These are phyloP conservation scores for Aspergillus spinulosporus DNA, from an alignment of 2,329 filamentous ascomycete species.

Conservation along the genomic window DNA sequence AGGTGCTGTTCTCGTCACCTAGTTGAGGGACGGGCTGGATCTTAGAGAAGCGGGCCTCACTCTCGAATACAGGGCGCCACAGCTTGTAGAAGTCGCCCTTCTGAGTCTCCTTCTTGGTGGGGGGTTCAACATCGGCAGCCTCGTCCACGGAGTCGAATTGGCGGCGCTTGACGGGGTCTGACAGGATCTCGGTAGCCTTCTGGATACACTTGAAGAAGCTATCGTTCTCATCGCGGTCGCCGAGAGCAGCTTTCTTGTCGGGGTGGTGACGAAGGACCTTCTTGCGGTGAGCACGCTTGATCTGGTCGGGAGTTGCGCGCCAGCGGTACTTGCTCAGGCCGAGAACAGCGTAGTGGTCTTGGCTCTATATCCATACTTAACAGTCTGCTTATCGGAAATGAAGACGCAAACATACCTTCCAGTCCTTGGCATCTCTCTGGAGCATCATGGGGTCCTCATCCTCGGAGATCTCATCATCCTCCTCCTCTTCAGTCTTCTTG, in stretches of 20 bases:
- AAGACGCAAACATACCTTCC: slow-evolving; percentile 69
- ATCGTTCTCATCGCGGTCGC: slow-evolving; percentile 80
- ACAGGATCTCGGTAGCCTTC: slow-evolving; percentile 90
- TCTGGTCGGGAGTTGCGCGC: slow-evolving; percentile 94
- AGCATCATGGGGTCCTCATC: slow-evolving; percentile 91
- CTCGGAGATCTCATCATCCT: slow-evolving; percentile 89
- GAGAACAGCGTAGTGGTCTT: slow-evolving; percentile 98
- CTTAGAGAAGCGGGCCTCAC: slow-evolving; percentile 91
- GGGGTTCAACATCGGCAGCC: slow-evolving; percentile 86
- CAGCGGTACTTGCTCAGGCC: slow-evolving; percentile 89
- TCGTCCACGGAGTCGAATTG: slow-evolving; percentile 98
- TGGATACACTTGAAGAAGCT: slow-evolving; percentile 99
- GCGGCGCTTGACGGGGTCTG: slow-evolving; percentile 86
- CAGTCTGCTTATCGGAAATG: not conserved
- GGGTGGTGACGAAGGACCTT: slow-evolving; percentile 99
- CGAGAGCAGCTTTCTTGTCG: slow-evolving; percentile 94
- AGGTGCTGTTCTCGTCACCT: slow-evolving; percentile 77
- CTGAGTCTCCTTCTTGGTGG: slow-evolving; percentile 82
- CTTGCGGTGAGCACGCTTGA: slow-evolving; percentile 98
- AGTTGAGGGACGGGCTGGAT: slow-evolving; percentile 82
- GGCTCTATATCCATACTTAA: slow-evolving; percentile 56
- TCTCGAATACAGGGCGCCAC: slow-evolving; percentile 86
- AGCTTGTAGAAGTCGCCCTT: slow-evolving; percentile 91
- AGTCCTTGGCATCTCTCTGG: slow-evolving; percentile 93
- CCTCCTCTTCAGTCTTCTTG: slow-evolving; percentile 92